Base-by-base conservation (phyloP, 2,329 filamentous ascomycete species). In the Didymella arachidicola region DNA sequence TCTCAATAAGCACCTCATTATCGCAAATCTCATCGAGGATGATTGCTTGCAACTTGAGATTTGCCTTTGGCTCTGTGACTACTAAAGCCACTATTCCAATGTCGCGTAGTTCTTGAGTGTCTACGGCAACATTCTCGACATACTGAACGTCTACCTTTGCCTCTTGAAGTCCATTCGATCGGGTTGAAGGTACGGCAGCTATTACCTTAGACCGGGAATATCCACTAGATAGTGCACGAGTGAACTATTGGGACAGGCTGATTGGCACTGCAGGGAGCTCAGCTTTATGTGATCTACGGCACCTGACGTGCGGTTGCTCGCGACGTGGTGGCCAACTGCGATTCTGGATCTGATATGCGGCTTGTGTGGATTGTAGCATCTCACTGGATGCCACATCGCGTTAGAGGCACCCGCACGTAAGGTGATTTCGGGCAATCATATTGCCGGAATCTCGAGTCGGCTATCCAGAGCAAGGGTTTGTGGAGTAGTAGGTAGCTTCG, bases 1-100 rank as follows among this genome's bases (percentile, higher is more conserved):
- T 81, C 47, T 84, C 80, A 3, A 85, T 78, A 4, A 85, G 73
- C 2, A 84, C 72, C 67, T 85, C 83, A 25, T 82, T 79, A 1
- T 80, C 72, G 32, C 56, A 26, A 19, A 57, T 54, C 26, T 53
- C 53, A 51, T 57, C 53, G 7, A 60, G 44, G 7, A 57, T 45
- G 43, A 53, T 49, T 11, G 46, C 18, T 39, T 60, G 53, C 39
- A 57, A 26, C 26, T 57, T 44, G 19, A 60, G 51, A 6, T 57
- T 44, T 27, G 48, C 48, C 29, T 57, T 51, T 25, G 58, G 38
- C 36, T 53, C 38, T 11, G 41, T 49, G 34, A 57, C 44, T 4
- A 60, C 58, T 11, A 53, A 32, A 27, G 58, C 53, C n/a, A 48
- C 44, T 16, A 39, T 57, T n/a, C 46, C 38, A 12, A 60, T 57